Base-by-base conservation (phyloP, 768 basidiomycete species). In the Boletus subcaerulescens region DNA sequence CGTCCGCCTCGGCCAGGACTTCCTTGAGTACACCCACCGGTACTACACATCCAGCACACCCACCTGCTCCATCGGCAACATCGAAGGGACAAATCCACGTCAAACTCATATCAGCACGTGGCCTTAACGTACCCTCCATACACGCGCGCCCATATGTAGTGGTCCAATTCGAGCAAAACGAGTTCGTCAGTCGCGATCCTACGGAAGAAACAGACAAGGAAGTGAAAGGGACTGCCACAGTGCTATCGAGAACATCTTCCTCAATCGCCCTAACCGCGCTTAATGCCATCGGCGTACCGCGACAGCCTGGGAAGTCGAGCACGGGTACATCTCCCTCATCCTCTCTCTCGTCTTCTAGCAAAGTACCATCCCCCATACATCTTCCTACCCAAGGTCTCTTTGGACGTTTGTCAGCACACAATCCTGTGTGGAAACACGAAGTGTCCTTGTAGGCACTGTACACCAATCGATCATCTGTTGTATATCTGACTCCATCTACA, bases 341-440 rank as follows among this genome's bases (percentile, higher is more conserved):
- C 17, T 74, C 75, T n/a, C 46, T 69, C 22, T 69, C 77, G 6
- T 63, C 67, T n/a, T 73, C 77, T n/a, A 63, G 53, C 40, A 76
- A 71, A 60, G 70, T 22, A 61, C 75, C 60, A 66, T 75, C 65
- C 2, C 59, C 66, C 26, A 53, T 42, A 49, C 50, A 54, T 53
- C 58, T 69, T 15, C 50, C 74, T 35, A 64, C 65, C 1, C 77
- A 76, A 46, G 71, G 76, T 6, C 78, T 89, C 49, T 87, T 91
- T 63, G 80, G 82, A 56, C 78, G 84, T 48, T 71, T 83, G 36
- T 86, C 85, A 18, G 80, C 91, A 53, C 81, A 91, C 66, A 98
- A 93, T 76, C 96, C 97, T 12, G 87, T 95, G 20, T 99, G 97
- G 97, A 99, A 99, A 75, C 96, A 98, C 70, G 90, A 98, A 71